phyloP scores from a whole-genome alignment of 2,329 filamentous ascomycete species.

The Exutisphaerella laricina region DNA sequence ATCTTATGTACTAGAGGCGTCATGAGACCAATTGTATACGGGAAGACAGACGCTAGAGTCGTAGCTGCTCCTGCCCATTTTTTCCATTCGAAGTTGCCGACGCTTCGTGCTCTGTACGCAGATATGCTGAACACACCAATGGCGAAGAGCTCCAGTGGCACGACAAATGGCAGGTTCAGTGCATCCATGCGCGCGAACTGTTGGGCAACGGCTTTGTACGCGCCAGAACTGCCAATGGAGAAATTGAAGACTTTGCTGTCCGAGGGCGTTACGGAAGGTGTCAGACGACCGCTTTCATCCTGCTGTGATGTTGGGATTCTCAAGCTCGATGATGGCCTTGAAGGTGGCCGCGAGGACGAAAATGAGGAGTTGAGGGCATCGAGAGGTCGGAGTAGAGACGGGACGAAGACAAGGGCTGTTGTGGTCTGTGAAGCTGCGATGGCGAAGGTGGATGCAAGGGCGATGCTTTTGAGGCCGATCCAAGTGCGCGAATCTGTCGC shows the following conservation, averaged over 20 bases:
- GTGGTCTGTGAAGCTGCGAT: slow-evolving; percentile 11
- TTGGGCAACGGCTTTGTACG: slow-evolving; percentile 26
- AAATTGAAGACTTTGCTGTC: slow-evolving; percentile 15
- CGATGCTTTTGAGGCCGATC: slow-evolving; percentile 12
- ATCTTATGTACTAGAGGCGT: slow-evolving; percentile 26
- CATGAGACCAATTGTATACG: slow-evolving; percentile 23
- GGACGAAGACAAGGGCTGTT: slow-evolving; percentile 18
- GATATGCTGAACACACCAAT: slow-evolving; percentile 21
- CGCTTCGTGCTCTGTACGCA: slow-evolving; percentile 16
- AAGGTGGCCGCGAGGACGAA: neutral
- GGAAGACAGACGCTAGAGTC: slow-evolving; percentile 21
- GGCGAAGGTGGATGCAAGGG: slow-evolving; percentile 16
- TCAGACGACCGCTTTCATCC: slow-evolving; percentile 18
- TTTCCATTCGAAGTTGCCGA: slow-evolving; percentile 11
- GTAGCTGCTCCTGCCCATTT: slow-evolving; percentile 24
- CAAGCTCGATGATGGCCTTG: slow-evolving; percentile 10
- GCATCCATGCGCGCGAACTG: slow-evolving; percentile 25
- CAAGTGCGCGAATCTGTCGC: slow-evolving; percentile 8
- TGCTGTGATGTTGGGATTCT: slow-evolving; percentile 12
- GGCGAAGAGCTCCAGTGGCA: slow-evolving; percentile 23
- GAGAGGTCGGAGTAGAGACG: slow-evolving; percentile 20
- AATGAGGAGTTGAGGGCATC: slow-evolving; percentile 2
- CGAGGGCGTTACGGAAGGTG: slow-evolving; percentile 16
- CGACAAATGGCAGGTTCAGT: slow-evolving; percentile 19
- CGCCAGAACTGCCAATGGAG: slow-evolving; percentile 15